Percentiles rank a stretch among this genome's conserved stretches.
These are phyloP conservation scores for Paraleonurus japonicus DNA, from an alignment of 257 asterid species.

Conservation along the genomic window DNA sequence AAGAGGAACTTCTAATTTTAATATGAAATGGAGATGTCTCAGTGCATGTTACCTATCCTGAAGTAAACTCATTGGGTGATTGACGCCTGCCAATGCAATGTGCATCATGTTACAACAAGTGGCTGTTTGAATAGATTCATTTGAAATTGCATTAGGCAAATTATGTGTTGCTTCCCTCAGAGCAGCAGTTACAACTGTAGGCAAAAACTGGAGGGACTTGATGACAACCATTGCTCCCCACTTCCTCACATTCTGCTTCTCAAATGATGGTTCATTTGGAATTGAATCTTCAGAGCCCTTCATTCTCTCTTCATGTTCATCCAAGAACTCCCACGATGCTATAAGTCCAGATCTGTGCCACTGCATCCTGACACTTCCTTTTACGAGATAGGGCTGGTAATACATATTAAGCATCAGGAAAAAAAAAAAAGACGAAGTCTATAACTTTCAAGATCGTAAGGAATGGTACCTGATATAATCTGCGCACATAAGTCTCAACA, in stretches of 20 bases:
- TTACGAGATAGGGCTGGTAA: constrained; percentile 89
- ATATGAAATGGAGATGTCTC: not conserved
- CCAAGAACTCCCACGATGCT: constrained; percentile 93
- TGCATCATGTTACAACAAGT: constrained; percentile 87
- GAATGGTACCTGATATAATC: constrained; percentile 81
- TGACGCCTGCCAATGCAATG: constrained; percentile 90
- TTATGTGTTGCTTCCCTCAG: constrained; percentile 76
- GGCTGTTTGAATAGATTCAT: constrained; percentile 38
- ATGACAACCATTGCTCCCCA: constrained; percentile 99
- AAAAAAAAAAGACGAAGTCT: not conserved
- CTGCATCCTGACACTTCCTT: constrained; percentile 99
- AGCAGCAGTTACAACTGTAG: constrained; percentile 75
- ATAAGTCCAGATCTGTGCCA: constrained; percentile 99
- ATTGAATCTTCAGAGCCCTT: constrained; percentile 39
- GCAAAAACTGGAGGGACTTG: constrained; percentile 88
- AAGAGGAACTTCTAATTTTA: not conserved
- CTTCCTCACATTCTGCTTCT: constrained; percentile 58
- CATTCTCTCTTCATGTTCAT: constrained; percentile 69
- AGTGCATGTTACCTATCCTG: constrained; percentile 78
- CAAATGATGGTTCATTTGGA: constrained; percentile 39
- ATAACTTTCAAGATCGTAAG: constrained; percentile 10
- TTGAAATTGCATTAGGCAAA: constrained; percentile 35
- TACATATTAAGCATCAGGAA: constrained; percentile 28
- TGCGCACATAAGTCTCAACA: constrained; percentile 92
- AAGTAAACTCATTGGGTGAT: constrained; percentile 93